Evolutionary conservation across 441 rosid genomes (phyloP), one percentile per base, ranked within the genome.

Genomic region (Eruca vesicaria): DNA sequence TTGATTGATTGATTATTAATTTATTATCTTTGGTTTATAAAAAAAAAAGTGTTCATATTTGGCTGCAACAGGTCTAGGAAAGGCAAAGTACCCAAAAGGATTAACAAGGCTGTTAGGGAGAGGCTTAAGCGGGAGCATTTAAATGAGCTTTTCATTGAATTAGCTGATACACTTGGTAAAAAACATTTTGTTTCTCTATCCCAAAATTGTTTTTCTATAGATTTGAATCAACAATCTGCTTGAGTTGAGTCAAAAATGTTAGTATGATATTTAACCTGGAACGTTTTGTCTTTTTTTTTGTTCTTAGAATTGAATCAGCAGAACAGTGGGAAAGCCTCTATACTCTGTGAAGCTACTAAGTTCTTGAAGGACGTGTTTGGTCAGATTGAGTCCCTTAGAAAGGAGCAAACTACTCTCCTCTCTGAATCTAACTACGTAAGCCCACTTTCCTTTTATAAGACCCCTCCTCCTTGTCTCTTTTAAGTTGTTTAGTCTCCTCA

Each of bases 121-220:
- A 93, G 87, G 83, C 86, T 86, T 80, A 95, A 95, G 82, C 99
- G 99, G 5, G 99, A 93, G 84, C 95, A 89, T 72, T 82, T 95
- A 86, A 95, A 93, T 76, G 97, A 91, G 35, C 95, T 91, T 48
- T 95, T 95, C 80, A 68, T 86, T 74, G 91, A 93, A 45, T 87
- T 95, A 71, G 99, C 91, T 12, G 75, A 58, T 74, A 86, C 91
- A 28, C 87, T 93, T 21, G 98, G 99, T 95, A 89, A 48, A 48
- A 2, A 78, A 12, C 73, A 53, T 56, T 68, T 56, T 68, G n/a
- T 76, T 64, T 69, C 48, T 45, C 53, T 48, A 48, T 48, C 41
- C 41, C 41, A 35, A 48, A 10, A 48, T 15, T 35, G 41, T 35
- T 35, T 48, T 29, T 29, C 7, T 29, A 29, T 29, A 29, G 32